Percentiles rank a stretch among this genome's conserved stretches.
These are phyloP conservation scores for Striga asiatica DNA, from an alignment of 257 asterid genomes.

Conservation along the genomic window DNA sequence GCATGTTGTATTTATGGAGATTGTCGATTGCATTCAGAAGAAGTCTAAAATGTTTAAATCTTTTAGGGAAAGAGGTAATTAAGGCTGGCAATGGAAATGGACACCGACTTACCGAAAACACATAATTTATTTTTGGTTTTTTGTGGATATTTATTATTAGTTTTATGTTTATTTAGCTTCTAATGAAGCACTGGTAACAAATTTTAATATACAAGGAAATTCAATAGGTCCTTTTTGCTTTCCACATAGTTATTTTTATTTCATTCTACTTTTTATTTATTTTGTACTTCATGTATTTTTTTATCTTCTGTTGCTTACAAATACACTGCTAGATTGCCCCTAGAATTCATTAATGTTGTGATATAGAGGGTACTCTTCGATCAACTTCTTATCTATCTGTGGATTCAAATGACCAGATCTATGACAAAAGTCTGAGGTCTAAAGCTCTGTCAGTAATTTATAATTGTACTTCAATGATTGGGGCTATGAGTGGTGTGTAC, in stretches of 20 bases:
- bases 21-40: background rate
- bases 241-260: background rate
- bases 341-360: background rate
- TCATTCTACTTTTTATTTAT: too few relatives aligned
- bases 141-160: background rate
- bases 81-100: background rate
- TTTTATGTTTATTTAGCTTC: slow-evolving; percentile 2
- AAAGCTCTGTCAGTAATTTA: slow-evolving; percentile 76
- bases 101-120: background rate
- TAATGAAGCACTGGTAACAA: background rate
- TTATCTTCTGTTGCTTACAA: too few relatives aligned
- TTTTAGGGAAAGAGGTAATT: background rate
- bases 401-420: slow-evolving; percentile 43
- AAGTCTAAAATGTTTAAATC: slow-evolving; percentile 1
- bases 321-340: too few relatives aligned
- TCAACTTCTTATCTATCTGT: slow-evolving; percentile 14
- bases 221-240: background rate
- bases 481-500: slow-evolving; percentile 80
- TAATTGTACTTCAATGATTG: slow-evolving; percentile 72
- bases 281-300: too few relatives aligned
- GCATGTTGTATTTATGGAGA: slow-evolving; percentile 1
- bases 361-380: background rate
- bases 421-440: slow-evolving; percentile 57
- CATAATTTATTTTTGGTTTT: background rate
- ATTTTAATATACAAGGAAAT: slow-evolving; percentile 1